Percentiles rank a stretch among this genome's conserved stretches.
Evolutionary conservation across 352 stramenopile species (phyloP).

Genomic region (Phytophthora palmivora): DNA sequence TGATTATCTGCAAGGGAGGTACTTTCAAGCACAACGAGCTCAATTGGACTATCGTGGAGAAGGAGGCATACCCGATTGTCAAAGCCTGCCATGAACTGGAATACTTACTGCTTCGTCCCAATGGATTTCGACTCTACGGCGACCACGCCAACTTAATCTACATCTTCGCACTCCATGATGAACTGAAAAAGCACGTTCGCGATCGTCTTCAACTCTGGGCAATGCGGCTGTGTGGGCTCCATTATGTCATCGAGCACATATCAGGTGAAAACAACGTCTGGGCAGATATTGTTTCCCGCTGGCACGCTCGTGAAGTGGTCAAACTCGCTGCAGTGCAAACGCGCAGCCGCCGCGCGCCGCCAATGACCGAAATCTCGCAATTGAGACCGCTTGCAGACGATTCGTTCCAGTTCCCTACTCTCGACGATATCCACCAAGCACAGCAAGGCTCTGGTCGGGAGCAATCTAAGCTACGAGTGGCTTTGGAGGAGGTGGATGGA

Average conservation of each 20-base stretch:
- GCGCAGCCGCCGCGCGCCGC: background rate
- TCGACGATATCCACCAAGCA: background rate
- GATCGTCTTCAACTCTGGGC: background rate
- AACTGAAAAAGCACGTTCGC: background rate
- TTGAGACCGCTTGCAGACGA: background rate
- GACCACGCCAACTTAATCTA: background rate
- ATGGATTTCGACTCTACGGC: background rate
- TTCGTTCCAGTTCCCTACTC: slow-evolving; percentile 6
- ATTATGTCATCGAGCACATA: background rate
- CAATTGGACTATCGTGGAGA: background rate
- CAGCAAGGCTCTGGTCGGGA: background rate
- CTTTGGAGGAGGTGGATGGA: slow-evolving; percentile 2
- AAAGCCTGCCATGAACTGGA: background rate
- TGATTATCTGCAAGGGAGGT: background rate
- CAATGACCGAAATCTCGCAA: background rate
- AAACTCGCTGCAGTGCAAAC: background rate
- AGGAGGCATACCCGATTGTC: background rate
- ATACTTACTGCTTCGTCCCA: background rate
- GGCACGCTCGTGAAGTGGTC: background rate
- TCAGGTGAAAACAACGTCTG: slow-evolving; percentile 3
- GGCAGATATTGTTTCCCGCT: slow-evolving; percentile 1
- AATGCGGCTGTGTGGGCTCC: background rate
- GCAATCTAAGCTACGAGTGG: background rate
- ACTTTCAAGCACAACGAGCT: slow-evolving; percentile 1
- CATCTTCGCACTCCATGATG: background rate